Evolutionary conservation across 441 rosid genomes (phyloP), one percentile per base, ranked within the genome.

Genomic region (Populus tomentosa): DNA sequence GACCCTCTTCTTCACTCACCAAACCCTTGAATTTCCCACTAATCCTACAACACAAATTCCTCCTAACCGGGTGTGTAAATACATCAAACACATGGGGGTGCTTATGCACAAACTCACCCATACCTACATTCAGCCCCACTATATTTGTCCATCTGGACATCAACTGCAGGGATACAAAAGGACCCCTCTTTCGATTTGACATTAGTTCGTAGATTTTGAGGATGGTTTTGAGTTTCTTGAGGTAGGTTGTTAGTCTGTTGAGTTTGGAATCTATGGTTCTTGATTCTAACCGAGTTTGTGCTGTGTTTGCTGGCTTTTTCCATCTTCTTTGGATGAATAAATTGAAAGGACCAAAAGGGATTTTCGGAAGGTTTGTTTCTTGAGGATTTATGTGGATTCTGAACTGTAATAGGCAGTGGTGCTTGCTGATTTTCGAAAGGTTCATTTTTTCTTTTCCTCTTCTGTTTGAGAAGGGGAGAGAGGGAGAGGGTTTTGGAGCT

Each of bases 91-190:
- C 85, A 65, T 90, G 97, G 23, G 97, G 90, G 53, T 90, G 86
- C 75, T 88, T 91, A 67, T 86, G 91, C n/a, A 92, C n/a, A 69
- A 94, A 91, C 35, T 72, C 83, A 61, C 94, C 91, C 63, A 90
- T 32, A 50, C 73, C 77, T 7, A 92, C 87, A 72, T 92, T 90
- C 82, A 94, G 76, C 63, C 97, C 94, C 30, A 90, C 84, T 50
- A 92, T 78, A 80, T 90, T 88, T 76, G 75, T 91, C 98, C 98
- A 94, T 10, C 93, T 86, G 20, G 97, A 89, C 92, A 94, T 87
- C 4, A 90, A 32, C 83, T 92, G 98, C 30, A 94, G 78, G 36
- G 98, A 92, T 28, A 91, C 92, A 59, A 87, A 92, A 28, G 95
- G 91, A 32, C 98, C 97, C 2, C 97, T 88, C 84, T 88, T 92